Percentiles rank a stretch among this genome's conserved stretches.
phyloP scores from a whole-genome alignment of 2,329 filamentous ascomycete species.

The Aspergillus viridinutans region DNA sequence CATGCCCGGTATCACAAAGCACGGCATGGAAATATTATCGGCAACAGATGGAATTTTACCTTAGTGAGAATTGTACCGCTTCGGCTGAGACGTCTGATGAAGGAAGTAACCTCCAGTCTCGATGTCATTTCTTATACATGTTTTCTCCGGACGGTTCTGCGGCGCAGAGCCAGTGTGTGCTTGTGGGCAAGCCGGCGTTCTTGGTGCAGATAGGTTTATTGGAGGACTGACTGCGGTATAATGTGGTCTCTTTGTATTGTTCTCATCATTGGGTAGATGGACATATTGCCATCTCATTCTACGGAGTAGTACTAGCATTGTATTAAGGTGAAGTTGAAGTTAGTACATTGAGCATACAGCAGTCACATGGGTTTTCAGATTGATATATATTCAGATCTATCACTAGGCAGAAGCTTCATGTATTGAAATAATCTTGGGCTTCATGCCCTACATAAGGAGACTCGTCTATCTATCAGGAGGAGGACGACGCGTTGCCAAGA shows the following conservation, averaged over 20 bases:
- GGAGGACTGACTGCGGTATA: neutral
- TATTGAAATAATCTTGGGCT: neutral
- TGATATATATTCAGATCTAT: neutral
- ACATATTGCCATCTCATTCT: neutral
- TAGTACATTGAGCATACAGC: neutral
- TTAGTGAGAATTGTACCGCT: neutral
- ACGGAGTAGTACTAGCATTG: neutral
- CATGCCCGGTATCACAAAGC: constrained; percentile 4
- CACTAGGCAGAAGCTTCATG: neutral
- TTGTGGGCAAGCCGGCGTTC: neutral
- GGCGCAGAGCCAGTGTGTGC: neutral
- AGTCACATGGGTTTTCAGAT: neutral
- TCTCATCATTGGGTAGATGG: neutral
- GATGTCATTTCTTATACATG: neutral
- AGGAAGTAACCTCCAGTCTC: neutral
- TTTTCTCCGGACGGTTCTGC: neutral
- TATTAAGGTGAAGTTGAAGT: neutral
- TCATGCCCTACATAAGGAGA: neutral
- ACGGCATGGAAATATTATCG: constrained; percentile 15
- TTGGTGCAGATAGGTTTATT: neutral
- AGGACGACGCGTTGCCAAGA: constrained; percentile 28
- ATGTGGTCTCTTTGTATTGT: neutral
- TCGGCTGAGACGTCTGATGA: neutral
- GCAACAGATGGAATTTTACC: constrained; percentile 17
- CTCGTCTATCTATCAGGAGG: neutral